Evolutionary conservation across 179 eudicot genomes (phyloP), one percentile per base, ranked within the genome.

Genomic region (Drosera spatulata): DNA sequence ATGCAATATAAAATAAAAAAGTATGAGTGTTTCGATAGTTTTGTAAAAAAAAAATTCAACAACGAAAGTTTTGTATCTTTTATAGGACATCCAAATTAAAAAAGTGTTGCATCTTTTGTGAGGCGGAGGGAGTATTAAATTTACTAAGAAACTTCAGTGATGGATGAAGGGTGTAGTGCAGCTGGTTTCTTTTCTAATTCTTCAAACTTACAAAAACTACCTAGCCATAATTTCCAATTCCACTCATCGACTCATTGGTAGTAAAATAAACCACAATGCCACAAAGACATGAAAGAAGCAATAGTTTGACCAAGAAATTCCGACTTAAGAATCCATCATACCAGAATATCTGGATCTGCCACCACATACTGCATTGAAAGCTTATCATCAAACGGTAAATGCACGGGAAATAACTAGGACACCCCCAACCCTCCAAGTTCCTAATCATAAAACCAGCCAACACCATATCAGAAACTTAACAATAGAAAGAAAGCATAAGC

Each of bases 401-500:
- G 99, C 99, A 68, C 97, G 99, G 55, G 99, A 93, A 61, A 93
- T 97, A 71, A 97, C 99, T 71, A 93, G 95, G 55, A 89, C 99
- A n/a, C 97, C 99, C 69, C 99, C 99, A 77, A 93, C 97, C 72
- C 99, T 84, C 99, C 99, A 93, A 62, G 99, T 93, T 72, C 99
- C 99, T 84, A 62, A 42, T 42, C 2, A 7, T 49, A 55, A 66
- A 45, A 69, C 12, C 56, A 46, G 61, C 52, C 58, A 8, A 40
- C n/a, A 55, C 54, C 33, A 47, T 15, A 33, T 45, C 54, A 55
- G 2, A 41, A 9, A 51, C 11, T 3, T 13, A 1, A 49, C 46
- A 44, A 63, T 22, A n/a, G 54, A 14, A 42, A n/a, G 33, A 22
- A 7, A 48, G 33, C 49, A 58, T 57, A 22, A 22, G 33, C 33